A percentile compares a stretch with the other conserved stretches of the same genome.
Conservation (phyloP, 495 filamentous ascomycete genomes). For the Penicillium desertorum region DNA sequence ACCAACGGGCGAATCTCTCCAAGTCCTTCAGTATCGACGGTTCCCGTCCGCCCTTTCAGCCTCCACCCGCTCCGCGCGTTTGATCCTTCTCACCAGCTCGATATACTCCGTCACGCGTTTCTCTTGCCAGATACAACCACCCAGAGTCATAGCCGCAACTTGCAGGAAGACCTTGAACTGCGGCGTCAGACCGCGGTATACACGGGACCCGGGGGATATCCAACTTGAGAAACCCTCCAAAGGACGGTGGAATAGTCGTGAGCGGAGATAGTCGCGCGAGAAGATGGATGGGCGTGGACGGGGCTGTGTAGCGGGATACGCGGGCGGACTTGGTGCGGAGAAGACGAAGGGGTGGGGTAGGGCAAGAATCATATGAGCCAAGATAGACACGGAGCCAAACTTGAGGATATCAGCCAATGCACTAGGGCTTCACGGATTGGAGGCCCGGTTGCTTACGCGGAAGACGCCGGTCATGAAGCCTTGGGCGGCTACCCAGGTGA, state of each 20-base stretch:
- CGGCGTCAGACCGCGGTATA: conserved; percentile 79
- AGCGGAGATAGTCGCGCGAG: conserved; percentile 39
- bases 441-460: conserved; percentile 36
- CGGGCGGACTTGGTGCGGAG: conserved; percentile 24
- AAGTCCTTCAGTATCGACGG: conserved; percentile 17
- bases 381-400: conserved; percentile 50
- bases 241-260: conserved; percentile 44
- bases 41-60: conserved; percentile 52
- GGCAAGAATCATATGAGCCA: conserved; percentile 50
- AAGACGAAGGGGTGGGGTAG: conserved; percentile 50
- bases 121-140: conserved; percentile 83
- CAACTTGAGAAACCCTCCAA: conserved; percentile 47
- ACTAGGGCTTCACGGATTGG: not conserved
- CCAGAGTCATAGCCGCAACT: conserved; percentile 83
- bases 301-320: conserved; percentile 22
- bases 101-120: conserved; percentile 66
- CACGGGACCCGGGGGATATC: conserved; percentile 54
- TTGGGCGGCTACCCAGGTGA: conserved; percentile 41
- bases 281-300: conserved; percentile 34
- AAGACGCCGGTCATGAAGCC: conserved; percentile 49
- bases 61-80: conserved; percentile 62
- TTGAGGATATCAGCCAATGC: conserved; percentile 14
- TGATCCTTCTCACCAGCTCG: conserved; percentile 49
- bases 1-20: not conserved
- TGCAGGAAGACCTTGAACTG: conserved; percentile 94